A percentile compares a stretch with the other conserved stretches of the same genome.
Evolutionary conservation across 148 eudicot genomes (phyloP).

Genomic region (Rhododendron williamsianum): DNA sequence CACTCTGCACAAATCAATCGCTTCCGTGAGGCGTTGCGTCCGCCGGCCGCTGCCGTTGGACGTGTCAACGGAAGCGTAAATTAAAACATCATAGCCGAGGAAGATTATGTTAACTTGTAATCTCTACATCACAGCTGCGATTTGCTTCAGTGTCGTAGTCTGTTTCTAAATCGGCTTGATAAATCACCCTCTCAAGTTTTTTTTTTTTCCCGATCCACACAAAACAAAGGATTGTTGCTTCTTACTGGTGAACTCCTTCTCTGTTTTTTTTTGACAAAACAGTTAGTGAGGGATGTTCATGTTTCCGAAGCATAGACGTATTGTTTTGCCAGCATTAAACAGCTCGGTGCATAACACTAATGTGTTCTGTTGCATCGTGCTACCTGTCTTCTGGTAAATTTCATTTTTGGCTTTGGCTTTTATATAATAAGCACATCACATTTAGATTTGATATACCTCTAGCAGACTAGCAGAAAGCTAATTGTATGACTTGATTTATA

Average conservation of each 20-base stretch:
- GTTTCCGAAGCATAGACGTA: constrained; percentile 13
- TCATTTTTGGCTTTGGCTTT: background rate
- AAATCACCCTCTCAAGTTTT: background rate
- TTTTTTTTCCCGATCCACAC: background rate
- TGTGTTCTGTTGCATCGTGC: constrained; percentile 5
- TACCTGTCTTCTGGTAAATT: constrained; percentile 14
- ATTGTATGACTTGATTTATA: no score
- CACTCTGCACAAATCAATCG: background rate
- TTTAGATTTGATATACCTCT: no score
- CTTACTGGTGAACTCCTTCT: constrained; percentile 9
- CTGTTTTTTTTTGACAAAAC: background rate
- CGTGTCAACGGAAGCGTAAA: constrained; percentile 12
- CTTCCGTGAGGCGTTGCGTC: constrained; percentile 14
- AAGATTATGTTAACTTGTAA: background rate
- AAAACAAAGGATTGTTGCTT: constrained; percentile 1
- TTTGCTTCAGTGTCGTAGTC: background rate
- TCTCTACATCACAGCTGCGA: background rate
- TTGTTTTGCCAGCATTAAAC: constrained; percentile 8
- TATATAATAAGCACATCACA: background rate
- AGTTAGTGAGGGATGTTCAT: background rate
- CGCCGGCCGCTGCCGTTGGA: background rate
- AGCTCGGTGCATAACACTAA: constrained; percentile 1
- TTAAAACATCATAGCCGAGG: background rate
- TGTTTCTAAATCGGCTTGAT: background rate
- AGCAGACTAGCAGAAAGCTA: no score